A percentile compares a stretch with the other conserved stretches of the same genome.
phyloP scores from a whole-genome alignment of 495 filamentous ascomycete species.

The Lichina pygmaea region DNA sequence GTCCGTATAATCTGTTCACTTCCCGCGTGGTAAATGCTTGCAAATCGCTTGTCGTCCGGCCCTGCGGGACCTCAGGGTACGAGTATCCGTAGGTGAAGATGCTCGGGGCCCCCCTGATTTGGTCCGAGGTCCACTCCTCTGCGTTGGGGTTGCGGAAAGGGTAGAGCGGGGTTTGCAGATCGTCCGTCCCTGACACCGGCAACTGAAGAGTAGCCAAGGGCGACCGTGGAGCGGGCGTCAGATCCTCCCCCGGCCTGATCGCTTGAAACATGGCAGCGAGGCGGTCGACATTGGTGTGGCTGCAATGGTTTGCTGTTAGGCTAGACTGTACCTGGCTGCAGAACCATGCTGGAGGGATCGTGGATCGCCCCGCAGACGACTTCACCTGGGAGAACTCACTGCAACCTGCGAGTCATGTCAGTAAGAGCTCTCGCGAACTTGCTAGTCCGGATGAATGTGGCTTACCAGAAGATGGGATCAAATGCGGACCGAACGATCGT shows the following conservation, averaged over 20 bases:
- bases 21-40: background rate
- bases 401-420: background rate
- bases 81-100: conserved; percentile 9
- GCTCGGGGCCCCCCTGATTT: conserved; percentile 4
- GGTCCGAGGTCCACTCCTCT: conserved; percentile 7
- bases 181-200: conserved; percentile 1
- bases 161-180: conserved; percentile 9
- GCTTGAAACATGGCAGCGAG: conserved; percentile 2
- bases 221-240: background rate
- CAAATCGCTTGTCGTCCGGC: background rate
- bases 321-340: too few species aligned
- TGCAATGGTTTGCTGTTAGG: too few species aligned
- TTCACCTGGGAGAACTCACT: background rate
- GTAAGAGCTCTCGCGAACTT: too few species aligned
- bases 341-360: too few species aligned
- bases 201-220: background rate
- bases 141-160: conserved; percentile 9
- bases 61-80: conserved; percentile 9
- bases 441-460: too few species aligned
- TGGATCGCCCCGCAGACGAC: too few species aligned
- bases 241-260: background rate
- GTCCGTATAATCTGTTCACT: background rate
- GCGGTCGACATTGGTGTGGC: conserved; percentile 4
- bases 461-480: conserved; percentile 3
- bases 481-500: background rate